Conservation (phyloP, 352 stramenopile genomes). For the Peronospora belbahrii region DNA sequence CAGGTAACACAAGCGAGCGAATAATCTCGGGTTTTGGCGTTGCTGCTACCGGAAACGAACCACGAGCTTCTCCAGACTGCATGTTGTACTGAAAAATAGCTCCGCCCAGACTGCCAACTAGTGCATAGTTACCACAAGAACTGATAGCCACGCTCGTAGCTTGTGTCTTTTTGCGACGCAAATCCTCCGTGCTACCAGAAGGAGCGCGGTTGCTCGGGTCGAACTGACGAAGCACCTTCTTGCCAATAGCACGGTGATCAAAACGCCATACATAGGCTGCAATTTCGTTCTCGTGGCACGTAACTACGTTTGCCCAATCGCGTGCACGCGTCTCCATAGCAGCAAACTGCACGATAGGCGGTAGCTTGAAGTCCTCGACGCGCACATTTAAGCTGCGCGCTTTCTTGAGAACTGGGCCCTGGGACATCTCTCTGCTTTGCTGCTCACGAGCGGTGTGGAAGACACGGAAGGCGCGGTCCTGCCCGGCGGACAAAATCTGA, state of each 20-base stretch:
- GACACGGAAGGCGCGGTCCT: slow-evolving; percentile 86
- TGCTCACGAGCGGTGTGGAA: slow-evolving; percentile 89
- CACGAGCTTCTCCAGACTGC: slow-evolving; percentile 89
- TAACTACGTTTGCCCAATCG: slow-evolving; percentile 92
- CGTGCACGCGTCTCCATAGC: slow-evolving; percentile 84
- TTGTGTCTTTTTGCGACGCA: slow-evolving; percentile 56
- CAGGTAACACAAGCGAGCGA: slow-evolving; percentile 52
- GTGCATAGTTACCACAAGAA: slow-evolving; percentile 91
- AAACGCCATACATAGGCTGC: slow-evolving; percentile 94
- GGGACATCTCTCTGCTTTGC: slow-evolving; percentile 86
- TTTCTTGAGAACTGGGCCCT: slow-evolving; percentile 88
- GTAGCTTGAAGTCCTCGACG: slow-evolving; percentile 85
- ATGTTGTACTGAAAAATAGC: slow-evolving; percentile 94
- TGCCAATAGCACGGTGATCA: slow-evolving; percentile 87
- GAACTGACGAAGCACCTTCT: slow-evolving; percentile 88
- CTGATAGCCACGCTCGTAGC: slow-evolving; percentile 70
- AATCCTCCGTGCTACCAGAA: slow-evolving; percentile 47
- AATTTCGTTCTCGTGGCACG: slow-evolving; percentile 89
- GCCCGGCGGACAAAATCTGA: slow-evolving; percentile 86
- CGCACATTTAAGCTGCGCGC: slow-evolving; percentile 83
- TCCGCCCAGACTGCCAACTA: slow-evolving; percentile 89
- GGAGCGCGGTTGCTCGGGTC: slow-evolving; percentile 61
- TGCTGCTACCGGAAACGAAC: slow-evolving; percentile 83
- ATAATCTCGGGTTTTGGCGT: slow-evolving; percentile 63
- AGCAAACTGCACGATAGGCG: slow-evolving; percentile 88